Evolutionary conservation across 345 rosid genomes (phyloP).

Genomic region (Populus deltoides): DNA sequence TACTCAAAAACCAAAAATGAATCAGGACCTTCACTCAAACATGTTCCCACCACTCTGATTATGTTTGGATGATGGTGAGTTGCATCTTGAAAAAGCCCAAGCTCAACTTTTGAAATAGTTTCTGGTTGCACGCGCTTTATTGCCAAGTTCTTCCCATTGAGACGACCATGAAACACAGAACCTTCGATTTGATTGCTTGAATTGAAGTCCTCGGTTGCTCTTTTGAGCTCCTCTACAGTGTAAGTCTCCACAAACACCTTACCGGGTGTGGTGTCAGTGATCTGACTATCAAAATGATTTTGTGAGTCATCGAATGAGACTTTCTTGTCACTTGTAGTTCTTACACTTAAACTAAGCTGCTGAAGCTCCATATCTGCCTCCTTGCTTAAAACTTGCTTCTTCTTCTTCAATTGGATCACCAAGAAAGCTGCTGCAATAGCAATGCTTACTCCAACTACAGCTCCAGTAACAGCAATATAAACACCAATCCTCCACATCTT

Average conservation of each 20-base stretch:
- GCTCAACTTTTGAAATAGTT: conserved; percentile 44
- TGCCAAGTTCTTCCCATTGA: conserved; percentile 77
- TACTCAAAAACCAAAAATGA: conserved; percentile 70
- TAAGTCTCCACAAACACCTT: conserved; percentile 51
- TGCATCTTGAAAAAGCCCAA: conserved; percentile 48
- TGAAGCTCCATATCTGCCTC: conserved; percentile 55
- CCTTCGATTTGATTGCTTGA: conserved; percentile 73
- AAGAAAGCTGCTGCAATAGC: conserved; percentile 49
- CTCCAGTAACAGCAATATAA: conserved; percentile 51
- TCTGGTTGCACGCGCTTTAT: conserved; percentile 44
- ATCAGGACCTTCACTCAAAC: conserved; percentile 40
- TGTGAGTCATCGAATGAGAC: conserved; percentile 80
- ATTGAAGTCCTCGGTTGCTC: conserved; percentile 79
- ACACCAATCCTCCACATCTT: conserved; percentile 48
- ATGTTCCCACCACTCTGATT: conserved; percentile 66
- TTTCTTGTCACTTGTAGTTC: conserved; percentile 82
- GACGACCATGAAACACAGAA: conserved; percentile 67
- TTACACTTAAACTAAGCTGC: conserved; percentile 69
- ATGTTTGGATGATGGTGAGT: conserved; percentile 72
- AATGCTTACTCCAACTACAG: conserved; percentile 48
- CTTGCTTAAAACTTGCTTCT: conserved; percentile 25
- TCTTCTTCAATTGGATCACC: conserved; percentile 54
- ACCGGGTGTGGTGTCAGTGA: conserved; percentile 37
- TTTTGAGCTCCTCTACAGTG: conserved; percentile 57
- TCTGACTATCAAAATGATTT: conserved; percentile 41